Percentiles rank a stretch among this genome's conserved stretches.
These are phyloP conservation scores for Chalciporus sp. DNA, from an alignment of 1,284 basidiomycete species.

Conservation along the genomic window DNA sequence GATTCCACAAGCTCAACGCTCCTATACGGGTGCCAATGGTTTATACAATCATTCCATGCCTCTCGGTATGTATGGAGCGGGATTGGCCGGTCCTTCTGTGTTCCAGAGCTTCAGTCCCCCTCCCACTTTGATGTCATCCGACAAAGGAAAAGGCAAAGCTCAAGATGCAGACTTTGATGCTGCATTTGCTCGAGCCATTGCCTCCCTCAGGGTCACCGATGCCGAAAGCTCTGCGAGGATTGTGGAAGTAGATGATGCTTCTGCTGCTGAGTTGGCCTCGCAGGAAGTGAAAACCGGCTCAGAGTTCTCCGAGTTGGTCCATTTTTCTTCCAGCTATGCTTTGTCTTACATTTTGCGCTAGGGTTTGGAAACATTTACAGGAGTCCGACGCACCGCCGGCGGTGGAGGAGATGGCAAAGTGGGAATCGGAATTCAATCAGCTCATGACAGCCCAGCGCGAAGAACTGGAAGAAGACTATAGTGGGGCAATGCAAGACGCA, in stretches of 20 bases:
- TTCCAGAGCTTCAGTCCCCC: constrained; percentile 30
- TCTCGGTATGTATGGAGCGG: constrained; percentile 28
- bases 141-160: constrained; percentile 72
- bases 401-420: constrained; percentile 73
- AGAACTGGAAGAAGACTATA: constrained; percentile 63
- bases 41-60: constrained; percentile 36
- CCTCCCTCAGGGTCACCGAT: constrained; percentile 47
- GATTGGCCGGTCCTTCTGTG: constrained; percentile 36
- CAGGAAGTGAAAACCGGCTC: constrained; percentile 24
- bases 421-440: constrained; percentile 90
- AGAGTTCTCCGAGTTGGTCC: constrained; percentile 51
- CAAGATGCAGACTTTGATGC: constrained; percentile 78
- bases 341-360: constrained; percentile 29
- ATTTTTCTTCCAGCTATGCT: constrained; percentile 11
- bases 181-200: constrained; percentile 66
- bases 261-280: constrained; percentile 41
- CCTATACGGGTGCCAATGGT: constrained; percentile 8
- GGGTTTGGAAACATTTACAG: constrained; percentile 62
- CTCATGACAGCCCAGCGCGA: constrained; percentile 69
- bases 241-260: constrained; percentile 53
- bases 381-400: constrained; percentile 58
- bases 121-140: constrained; percentile 22
- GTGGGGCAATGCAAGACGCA: constrained; percentile 57
- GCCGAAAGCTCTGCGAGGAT: constrained; percentile 49
- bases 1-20: constrained; percentile 22